Evolutionary conservation across 441 rosid species (phyloP).

Genomic region (Croton laevigatus): DNA sequence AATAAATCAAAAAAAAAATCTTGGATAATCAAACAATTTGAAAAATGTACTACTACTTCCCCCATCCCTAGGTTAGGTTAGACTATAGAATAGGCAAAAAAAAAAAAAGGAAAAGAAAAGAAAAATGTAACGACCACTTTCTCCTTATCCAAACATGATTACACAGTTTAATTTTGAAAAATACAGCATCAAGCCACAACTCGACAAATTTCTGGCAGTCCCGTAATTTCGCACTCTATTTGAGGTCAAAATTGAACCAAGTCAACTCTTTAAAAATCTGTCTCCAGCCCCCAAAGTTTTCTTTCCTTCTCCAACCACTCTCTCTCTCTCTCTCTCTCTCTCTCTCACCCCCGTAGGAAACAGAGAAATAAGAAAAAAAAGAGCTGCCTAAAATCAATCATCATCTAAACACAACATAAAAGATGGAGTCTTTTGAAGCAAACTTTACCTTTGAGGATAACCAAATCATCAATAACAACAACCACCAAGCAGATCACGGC

Average conservation of each 20-base stretch:
- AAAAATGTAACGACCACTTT: too few relatives aligned
- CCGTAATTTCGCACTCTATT: constrained; percentile 16
- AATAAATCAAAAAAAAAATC: too few relatives aligned
- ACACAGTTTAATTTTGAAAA: not conserved
- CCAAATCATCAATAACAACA: constrained; percentile 22
- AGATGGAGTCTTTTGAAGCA: constrained; percentile 51
- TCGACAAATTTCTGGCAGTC: constrained; percentile 12
- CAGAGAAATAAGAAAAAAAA: constrained; percentile 1
- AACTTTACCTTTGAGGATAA: constrained; percentile 25
- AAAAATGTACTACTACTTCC: too few relatives aligned
- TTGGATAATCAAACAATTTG: too few relatives aligned
- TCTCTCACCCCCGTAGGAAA: too few relatives aligned
- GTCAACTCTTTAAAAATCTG: constrained; percentile 10
- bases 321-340: too few relatives aligned
- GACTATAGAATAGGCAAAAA: too few relatives aligned
- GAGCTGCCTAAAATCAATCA: constrained; percentile 5
- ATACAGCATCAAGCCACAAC: not conserved
- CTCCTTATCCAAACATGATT: not conserved
- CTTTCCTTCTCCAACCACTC: not conserved
- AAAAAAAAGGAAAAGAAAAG: too few relatives aligned
- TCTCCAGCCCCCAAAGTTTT: too few relatives aligned
- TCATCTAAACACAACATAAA: constrained; percentile 2
- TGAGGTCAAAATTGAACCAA: constrained; percentile 7
- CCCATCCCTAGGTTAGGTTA: too few relatives aligned
- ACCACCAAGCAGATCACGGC: constrained; percentile 45